Percentiles rank a stretch among this genome's conserved stretches.
phyloP scores from a whole-genome alignment of 2,329 filamentous ascomycete genomes.

The Waltergamsia citrina region DNA sequence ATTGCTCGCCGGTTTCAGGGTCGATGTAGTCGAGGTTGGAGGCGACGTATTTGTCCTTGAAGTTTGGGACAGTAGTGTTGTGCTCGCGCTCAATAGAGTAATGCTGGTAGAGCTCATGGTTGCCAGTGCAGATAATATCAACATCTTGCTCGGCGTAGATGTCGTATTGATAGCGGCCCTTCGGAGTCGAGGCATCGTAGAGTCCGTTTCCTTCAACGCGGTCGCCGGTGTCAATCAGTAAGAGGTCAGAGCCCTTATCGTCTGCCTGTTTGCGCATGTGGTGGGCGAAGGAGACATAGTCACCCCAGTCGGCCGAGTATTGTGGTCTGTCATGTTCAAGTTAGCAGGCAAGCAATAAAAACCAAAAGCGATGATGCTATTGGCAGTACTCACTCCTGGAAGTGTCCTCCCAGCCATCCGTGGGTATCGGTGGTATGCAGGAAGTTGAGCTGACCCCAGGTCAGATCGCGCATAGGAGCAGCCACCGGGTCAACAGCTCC shows the following conservation, averaged over 20 bases:
- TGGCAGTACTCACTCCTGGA: slow-evolving; percentile 62
- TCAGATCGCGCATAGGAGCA: slow-evolving; percentile 73
- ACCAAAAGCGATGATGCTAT: neutral
- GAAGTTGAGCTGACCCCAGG: slow-evolving; percentile 94
- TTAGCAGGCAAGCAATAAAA: neutral
- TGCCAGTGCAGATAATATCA: slow-evolving; percentile 79
- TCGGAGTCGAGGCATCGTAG: slow-evolving; percentile 82
- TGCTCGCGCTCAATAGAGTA: slow-evolving; percentile 73
- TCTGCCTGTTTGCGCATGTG: slow-evolving; percentile 76
- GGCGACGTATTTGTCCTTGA: slow-evolving; percentile 70
- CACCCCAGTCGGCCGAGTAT: slow-evolving; percentile 94
- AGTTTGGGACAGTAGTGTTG: slow-evolving; percentile 72
- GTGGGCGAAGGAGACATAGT: slow-evolving; percentile 87
- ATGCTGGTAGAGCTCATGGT: slow-evolving; percentile 87
- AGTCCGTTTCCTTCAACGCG: slow-evolving; percentile 90
- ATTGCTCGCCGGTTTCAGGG: slow-evolving; percentile 57
- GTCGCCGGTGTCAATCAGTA: slow-evolving; percentile 95
- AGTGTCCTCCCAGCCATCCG: slow-evolving; percentile 89
- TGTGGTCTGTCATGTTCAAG: too few relatives aligned
- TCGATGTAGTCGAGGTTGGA: slow-evolving; percentile 89
- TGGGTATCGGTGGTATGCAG: slow-evolving; percentile 95
- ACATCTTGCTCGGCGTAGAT: slow-evolving; percentile 77
- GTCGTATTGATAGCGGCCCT: slow-evolving; percentile 80
- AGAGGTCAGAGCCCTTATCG: slow-evolving; percentile 66
- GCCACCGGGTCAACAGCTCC: slow-evolving; percentile 67